These are phyloP conservation scores for Xylaria arbuscula DNA, from an alignment of 2,329 filamentous ascomycete genomes.

Conservation along the genomic window DNA sequence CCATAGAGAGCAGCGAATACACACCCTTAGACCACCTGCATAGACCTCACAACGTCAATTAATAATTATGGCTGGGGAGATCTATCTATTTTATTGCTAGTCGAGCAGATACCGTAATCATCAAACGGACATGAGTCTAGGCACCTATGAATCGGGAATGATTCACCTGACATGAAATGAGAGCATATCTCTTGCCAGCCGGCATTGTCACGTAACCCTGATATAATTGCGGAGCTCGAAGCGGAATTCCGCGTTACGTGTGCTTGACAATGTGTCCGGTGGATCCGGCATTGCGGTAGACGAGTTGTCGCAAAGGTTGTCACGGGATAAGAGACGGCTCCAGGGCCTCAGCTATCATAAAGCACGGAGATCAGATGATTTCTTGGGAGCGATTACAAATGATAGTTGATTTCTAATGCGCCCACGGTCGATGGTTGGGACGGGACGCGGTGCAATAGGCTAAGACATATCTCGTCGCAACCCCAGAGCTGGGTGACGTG, in stretches of 20 bases:
- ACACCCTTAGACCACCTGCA: too few species aligned
- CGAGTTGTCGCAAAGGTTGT: background rate
- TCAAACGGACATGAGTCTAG: background rate
- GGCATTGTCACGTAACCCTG: conserved; percentile 4
- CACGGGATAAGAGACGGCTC: background rate
- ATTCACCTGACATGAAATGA: background rate
- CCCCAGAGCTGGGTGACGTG: conserved; percentile 43
- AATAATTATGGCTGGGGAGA: conserved; percentile 4
- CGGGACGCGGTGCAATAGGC: conserved; percentile 29
- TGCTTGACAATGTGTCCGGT: background rate
- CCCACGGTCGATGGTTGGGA: conserved; percentile 9
- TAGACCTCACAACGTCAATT: background rate
- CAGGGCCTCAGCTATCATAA: background rate
- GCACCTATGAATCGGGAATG: background rate
- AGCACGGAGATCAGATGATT: conserved; percentile 22
- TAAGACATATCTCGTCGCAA: conserved; percentile 41
- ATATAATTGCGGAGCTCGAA: background rate
- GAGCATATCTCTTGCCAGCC: background rate
- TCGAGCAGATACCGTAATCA: background rate
- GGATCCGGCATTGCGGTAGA: background rate
- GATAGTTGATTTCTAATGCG: conserved; percentile 43
- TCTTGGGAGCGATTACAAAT: conserved; percentile 35
- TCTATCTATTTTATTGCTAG: background rate
- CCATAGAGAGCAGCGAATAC: too few species aligned
- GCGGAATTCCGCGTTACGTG: conserved; percentile 3